Conservation (phyloP, 805 yeast genomes). For the Grigorovia transvaalensis region DNA sequence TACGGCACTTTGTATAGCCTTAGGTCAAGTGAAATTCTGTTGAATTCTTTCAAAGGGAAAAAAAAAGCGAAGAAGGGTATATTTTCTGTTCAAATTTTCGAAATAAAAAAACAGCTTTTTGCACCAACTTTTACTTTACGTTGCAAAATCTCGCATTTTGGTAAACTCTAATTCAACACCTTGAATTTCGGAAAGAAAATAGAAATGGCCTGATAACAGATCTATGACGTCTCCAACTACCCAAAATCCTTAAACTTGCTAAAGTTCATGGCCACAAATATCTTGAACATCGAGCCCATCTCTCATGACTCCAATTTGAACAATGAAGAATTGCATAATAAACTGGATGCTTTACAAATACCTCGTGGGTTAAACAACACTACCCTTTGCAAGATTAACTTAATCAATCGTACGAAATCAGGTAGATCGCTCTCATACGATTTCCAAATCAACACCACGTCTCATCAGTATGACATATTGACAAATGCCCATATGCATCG, state of each 20-base stretch:
- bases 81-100: too few relatives aligned
- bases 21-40: too few relatives aligned
- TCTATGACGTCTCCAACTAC: too few relatives aligned
- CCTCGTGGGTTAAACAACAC: slow-evolving; percentile 44
- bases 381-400: slow-evolving; percentile 34
- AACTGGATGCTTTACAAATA: slow-evolving; percentile 33
- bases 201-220: too few relatives aligned
- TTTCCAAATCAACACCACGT: slow-evolving; percentile 40
- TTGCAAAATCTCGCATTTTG: too few relatives aligned
- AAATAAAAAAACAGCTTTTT: too few relatives aligned
- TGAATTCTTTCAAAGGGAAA: too few relatives aligned
- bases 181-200: too few relatives aligned
- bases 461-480: slow-evolving; percentile 33
- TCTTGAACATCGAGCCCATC: slow-evolving; percentile 50
- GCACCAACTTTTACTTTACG: too few relatives aligned
- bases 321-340: slow-evolving; percentile 29
- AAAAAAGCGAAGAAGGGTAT: too few relatives aligned
- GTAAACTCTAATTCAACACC: too few relatives aligned
- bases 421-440: slow-evolving; percentile 62
- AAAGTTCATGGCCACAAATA: slow-evolving; percentile 63
- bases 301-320: slow-evolving; percentile 35
- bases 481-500: slow-evolving; percentile 16
- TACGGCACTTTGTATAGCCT: too few relatives aligned
- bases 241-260: slow-evolving; percentile 48
- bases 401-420: slow-evolving; percentile 70